Evolutionary conservation across 345 rosid species (phyloP).

Genomic region (Ceriops zippeliana): DNA sequence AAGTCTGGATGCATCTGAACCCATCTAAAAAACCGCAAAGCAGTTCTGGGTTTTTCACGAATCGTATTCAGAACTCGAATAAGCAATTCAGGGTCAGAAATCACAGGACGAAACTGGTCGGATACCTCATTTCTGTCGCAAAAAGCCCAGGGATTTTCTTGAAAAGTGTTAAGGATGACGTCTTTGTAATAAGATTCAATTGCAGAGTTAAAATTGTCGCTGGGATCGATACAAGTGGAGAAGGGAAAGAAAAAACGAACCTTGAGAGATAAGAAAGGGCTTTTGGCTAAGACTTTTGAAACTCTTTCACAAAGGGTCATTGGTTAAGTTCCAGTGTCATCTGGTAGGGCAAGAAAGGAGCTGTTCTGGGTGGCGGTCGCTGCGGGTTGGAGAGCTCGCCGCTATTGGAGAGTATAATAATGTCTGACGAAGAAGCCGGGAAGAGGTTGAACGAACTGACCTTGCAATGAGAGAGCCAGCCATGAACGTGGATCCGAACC

Average conservation of each 20-base stretch:
- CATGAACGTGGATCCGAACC: too few relatives aligned
- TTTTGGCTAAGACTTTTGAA: slow-evolving; percentile 46
- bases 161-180: slow-evolving; percentile 41
- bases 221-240: slow-evolving; percentile 17
- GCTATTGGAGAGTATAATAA: too few relatives aligned
- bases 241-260: slow-evolving; percentile 35
- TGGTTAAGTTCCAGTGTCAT: slow-evolving; percentile 29
- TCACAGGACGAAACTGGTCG: slow-evolving; percentile 35
- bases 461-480: too few relatives aligned
- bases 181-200: slow-evolving; percentile 32
- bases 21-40: slow-evolving; percentile 57
- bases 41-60: slow-evolving; percentile 49
- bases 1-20: slow-evolving; percentile 47
- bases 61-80: slow-evolving; percentile 42
- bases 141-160: slow-evolving; percentile 33
- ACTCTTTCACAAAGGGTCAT: slow-evolving; percentile 62
- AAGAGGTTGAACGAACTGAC: too few relatives aligned
- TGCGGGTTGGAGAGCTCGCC: not conserved
- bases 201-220: not conserved
- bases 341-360: not conserved
- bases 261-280: slow-evolving; percentile 26
- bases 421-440: too few relatives aligned
- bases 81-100: slow-evolving; percentile 49
- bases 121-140: slow-evolving; percentile 41
- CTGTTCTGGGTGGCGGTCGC: not conserved